Evolutionary conservation across 805 yeast species (phyloP).

Genomic region (Yamadazyma endophytica): DNA sequence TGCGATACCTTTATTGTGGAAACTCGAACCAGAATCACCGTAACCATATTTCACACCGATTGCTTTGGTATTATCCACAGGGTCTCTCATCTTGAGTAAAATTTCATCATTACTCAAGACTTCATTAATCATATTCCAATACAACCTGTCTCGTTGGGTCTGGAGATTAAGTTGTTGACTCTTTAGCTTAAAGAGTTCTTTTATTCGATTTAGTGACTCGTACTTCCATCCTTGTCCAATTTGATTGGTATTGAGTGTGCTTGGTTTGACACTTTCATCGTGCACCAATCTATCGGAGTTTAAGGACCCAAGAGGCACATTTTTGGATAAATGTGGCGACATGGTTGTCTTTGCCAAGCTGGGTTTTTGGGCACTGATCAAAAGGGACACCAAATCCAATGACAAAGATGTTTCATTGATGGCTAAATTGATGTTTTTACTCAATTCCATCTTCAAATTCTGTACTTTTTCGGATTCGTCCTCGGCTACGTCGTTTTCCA

Average conservation of each 20-base stretch:
- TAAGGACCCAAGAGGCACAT: constrained; percentile 72
- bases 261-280: constrained; percentile 12
- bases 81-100: constrained; percentile 62
- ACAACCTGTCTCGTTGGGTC: constrained; percentile 55
- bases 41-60: constrained; percentile 87
- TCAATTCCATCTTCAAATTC: constrained; percentile 49
- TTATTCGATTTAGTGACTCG: constrained; percentile 57
- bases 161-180: constrained; percentile 50
- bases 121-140: constrained; percentile 57
- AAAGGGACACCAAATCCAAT: constrained; percentile 78
- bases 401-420: constrained; percentile 86
- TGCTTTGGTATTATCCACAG: constrained; percentile 40
- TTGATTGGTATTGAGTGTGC: constrained; percentile 23
- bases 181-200: constrained; percentile 47
- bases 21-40: constrained; percentile 85
- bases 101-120: constrained; percentile 52
- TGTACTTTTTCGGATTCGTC: constrained; percentile 39
- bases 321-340: constrained; percentile 76
- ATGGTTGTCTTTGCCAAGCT: constrained; percentile 83
- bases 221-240: constrained; percentile 83
- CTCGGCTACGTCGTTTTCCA: constrained; percentile 10
- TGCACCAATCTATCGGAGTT: constrained; percentile 41
- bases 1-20: constrained; percentile 73
- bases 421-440: constrained; percentile 57
- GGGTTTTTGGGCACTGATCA: constrained; percentile 77